Conservation (phyloP, 768 basidiomycete species). For the Tylopilus sp. region DNA sequence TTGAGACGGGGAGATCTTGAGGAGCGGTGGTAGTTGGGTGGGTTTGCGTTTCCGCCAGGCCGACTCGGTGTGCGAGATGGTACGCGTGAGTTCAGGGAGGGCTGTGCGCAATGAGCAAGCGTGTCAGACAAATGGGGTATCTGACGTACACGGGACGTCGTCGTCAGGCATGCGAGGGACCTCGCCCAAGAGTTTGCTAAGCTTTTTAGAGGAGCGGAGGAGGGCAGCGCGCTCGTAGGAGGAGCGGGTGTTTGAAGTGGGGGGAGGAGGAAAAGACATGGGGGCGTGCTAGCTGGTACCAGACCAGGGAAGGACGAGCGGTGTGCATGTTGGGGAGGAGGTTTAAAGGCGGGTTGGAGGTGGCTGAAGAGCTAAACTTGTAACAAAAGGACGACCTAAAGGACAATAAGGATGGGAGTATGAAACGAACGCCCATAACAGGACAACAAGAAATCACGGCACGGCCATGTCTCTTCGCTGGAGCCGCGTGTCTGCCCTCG, state of each 20-base stretch:
- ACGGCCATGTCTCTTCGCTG: conserved; percentile 22
- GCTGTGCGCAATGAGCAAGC: neutral
- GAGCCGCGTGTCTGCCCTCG: conserved; percentile 23
- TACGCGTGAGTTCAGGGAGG: conserved; percentile 2
- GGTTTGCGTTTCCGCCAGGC: conserved; percentile 27
- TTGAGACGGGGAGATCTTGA: conserved; percentile 14
- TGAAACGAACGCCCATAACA: too few species aligned
- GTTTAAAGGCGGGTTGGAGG: conserved; percentile 13
- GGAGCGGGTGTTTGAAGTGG: conserved; percentile 55
- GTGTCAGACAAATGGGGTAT: fast-evolving
- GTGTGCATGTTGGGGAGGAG: too few species aligned
- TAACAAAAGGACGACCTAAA: conserved; percentile 21
- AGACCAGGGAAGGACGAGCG: conserved; percentile 16
- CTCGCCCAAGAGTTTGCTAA: conserved; percentile 54
- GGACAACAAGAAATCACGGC: too few species aligned
- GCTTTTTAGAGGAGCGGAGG: conserved; percentile 55
- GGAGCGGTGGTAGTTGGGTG: conserved; percentile 25
- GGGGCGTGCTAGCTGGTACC: conserved; percentile 25
- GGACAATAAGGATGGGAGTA: too few species aligned
- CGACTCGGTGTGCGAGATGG: conserved; percentile 9
- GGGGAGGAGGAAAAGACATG: conserved; percentile 33
- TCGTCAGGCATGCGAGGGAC: conserved; percentile 56
- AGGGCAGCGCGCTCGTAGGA: conserved; percentile 52
- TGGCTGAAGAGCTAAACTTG: conserved; percentile 8
- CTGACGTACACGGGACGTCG: neutral